A percentile compares a stretch with the other conserved stretches of the same genome.
Conservation (phyloP, 208 protist species). For the Acanthamoeba pearcei region DNA sequence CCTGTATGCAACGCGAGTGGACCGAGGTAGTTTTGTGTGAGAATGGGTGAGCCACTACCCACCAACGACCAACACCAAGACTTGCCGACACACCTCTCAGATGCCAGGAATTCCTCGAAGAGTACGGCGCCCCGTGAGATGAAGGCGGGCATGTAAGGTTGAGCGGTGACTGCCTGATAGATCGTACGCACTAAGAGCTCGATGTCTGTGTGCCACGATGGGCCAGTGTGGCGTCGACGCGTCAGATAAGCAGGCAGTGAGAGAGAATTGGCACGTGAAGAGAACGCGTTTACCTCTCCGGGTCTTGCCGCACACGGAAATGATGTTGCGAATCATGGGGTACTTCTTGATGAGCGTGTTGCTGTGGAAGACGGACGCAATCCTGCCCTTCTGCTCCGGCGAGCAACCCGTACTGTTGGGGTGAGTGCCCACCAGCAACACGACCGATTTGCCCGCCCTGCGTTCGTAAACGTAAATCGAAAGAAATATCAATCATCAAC, state of each 20-base stretch:
- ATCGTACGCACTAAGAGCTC: constrained; percentile 10
- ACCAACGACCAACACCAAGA: neutral
- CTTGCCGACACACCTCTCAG: neutral
- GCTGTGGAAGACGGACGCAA: constrained; percentile 33
- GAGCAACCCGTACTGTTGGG: neutral
- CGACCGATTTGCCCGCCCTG: constrained; percentile 43
- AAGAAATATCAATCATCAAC: neutral
- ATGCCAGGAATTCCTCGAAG: constrained; percentile 54
- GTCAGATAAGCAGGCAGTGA: neutral
- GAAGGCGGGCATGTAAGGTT: constrained; percentile 67
- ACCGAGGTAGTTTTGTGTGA: neutral
- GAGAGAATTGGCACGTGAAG: neutral
- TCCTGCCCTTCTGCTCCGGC: constrained; percentile 34
- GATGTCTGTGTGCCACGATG: constrained; percentile 15
- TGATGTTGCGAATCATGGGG: constrained; percentile 51
- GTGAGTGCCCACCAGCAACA: constrained; percentile 65
- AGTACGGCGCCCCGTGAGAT: constrained; percentile 64
- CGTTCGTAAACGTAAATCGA: neutral
- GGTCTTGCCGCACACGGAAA: neutral
- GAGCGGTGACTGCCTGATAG: constrained; percentile 16
- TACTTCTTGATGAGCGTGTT: constrained; percentile 58
- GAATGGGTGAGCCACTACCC: neutral
- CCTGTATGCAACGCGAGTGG: neutral
- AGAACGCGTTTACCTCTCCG: neutral
- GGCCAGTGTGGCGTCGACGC: neutral